Evolutionary conservation across 306 rosid species (phyloP).

Genomic region (Mucuna pruriens): DNA sequence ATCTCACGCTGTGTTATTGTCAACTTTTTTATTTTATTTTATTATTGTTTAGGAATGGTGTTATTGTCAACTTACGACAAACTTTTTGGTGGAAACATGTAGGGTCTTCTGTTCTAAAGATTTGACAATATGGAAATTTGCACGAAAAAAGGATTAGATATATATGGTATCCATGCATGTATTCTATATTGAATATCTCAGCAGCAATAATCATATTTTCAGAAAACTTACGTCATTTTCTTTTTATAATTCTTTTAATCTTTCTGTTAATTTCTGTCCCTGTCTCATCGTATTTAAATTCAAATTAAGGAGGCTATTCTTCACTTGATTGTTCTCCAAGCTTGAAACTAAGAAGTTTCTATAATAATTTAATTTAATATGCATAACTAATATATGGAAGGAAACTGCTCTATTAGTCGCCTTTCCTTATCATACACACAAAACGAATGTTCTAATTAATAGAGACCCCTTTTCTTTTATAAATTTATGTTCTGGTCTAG

Average conservation of each 20-base stretch:
- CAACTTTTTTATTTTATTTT: no score
- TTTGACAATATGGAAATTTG: conserved; percentile 3
- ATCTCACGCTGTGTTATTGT: not conserved
- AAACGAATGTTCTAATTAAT: conserved; percentile 5
- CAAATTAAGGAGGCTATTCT: not conserved
- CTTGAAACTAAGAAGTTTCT: conserved; percentile 23
- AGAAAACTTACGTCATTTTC: not conserved
- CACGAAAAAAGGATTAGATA: not conserved
- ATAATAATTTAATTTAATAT: conserved; percentile 6
- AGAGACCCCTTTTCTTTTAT: not conserved
- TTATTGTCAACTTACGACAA: not conserved
- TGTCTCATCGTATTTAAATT: not conserved
- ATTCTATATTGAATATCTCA: not conserved
- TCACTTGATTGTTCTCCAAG: conserved; percentile 24
- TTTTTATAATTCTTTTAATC: conserved; percentile 3
- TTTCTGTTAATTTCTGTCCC: not conserved
- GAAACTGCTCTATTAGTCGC: not conserved
- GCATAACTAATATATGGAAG: not conserved
- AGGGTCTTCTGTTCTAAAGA: not conserved
- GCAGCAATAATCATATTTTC: not conserved
- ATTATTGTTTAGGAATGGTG: no score
- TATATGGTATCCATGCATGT: not conserved
- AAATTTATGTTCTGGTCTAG: not conserved
- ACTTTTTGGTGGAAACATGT: conserved; percentile 22
- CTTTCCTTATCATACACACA: not conserved